Base-by-base conservation (phyloP, 352 stramenopile species). In the Globisporangium parvum region DNA sequence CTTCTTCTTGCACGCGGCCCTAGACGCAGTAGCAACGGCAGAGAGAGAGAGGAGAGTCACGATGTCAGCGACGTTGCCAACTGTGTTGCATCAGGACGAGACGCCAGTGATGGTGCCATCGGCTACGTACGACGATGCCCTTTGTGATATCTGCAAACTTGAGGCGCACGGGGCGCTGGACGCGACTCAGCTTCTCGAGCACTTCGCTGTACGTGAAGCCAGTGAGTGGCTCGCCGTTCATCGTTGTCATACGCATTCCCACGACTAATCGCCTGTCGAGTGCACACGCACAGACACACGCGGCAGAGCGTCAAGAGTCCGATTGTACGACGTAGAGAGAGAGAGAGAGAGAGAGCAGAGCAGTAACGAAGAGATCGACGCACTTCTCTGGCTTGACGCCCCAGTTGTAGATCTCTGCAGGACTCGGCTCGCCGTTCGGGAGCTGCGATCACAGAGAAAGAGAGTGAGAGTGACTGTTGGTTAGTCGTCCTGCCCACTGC, bases 361-460 rank as follows among this genome's bases (percentile, higher is more conserved):
- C n/a, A n/a, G n/a, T n/a, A n/a, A n/a, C 8, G 6, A 37, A 37
- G 31, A 12, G 31, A 8, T 14, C 31, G 31, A 8, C 68, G 33
- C 50, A 85, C 79, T 91, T 90, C 61, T 93, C 85, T 23, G 85
- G 82, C 49, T 95, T 95, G 50, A 93, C 81, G 60, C 85, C 86
- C 85, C 85, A 95, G 63, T 95, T 95, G 71, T 95, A 95, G 57
- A 94, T 90, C 66, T 94, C 85, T 6, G 85, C 85, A 44, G 85
- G 85, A 65, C 80, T 91, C 39, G 85, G 77, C 67, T 91, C 78
- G 23, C 85, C 85, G 44, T 84, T 93, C 18, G 73, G 70, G 14
- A 94, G 60, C 75, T 85, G 55, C 6, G 9, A 45, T 2, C 44
- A 53, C 18, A 65, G 18, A 49, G 20, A n/a, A 3, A 35, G 5